A percentile compares a stretch with the other conserved stretches of the same genome.
Evolutionary conservation across 352 stramenopile genomes (phyloP).

Genomic region (Elongisporangium prolatum): DNA sequence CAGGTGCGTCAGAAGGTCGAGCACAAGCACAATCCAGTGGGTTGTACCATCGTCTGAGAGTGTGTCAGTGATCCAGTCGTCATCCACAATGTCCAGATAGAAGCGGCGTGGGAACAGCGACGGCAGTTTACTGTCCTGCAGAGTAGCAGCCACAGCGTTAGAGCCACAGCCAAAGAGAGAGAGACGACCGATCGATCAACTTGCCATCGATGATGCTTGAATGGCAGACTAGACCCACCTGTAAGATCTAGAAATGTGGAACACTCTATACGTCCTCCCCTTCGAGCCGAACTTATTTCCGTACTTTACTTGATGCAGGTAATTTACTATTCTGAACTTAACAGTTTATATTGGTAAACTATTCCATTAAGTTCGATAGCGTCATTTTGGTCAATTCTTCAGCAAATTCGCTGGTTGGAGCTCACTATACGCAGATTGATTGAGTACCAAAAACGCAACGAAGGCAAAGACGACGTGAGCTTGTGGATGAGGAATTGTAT

Average conservation of each 20-base stretch:
- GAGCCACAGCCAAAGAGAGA: not conserved
- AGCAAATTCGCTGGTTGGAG: too few relatives aligned
- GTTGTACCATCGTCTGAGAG: slow-evolving; percentile 70
- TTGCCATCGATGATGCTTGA: not conserved
- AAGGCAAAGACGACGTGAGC: too few relatives aligned
- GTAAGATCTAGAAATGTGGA: not conserved
- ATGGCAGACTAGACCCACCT: not conserved
- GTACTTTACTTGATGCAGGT: too few relatives aligned
- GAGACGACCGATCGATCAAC: not conserved
- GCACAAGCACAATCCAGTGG: not conserved
- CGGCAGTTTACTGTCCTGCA: slow-evolving; percentile 64
- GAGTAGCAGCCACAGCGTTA: not conserved
- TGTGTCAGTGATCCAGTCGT: slow-evolving; percentile 73
- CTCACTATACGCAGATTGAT: too few relatives aligned
- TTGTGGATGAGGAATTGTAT: too few relatives aligned
- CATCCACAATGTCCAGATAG: slow-evolving; percentile 79
- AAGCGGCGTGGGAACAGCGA: slow-evolving; percentile 66
- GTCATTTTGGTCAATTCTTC: too few relatives aligned
- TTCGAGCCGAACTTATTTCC: too few relatives aligned
- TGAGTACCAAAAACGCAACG: too few relatives aligned
- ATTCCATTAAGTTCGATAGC: not conserved
- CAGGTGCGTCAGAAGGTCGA: not conserved
- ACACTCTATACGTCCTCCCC: not conserved
- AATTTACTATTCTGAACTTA: too few relatives aligned
- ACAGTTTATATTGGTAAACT: not conserved